phyloP scores from a whole-genome alignment of 371 early-diverging fungal genomes.

The Mortierella sp. region DNA sequence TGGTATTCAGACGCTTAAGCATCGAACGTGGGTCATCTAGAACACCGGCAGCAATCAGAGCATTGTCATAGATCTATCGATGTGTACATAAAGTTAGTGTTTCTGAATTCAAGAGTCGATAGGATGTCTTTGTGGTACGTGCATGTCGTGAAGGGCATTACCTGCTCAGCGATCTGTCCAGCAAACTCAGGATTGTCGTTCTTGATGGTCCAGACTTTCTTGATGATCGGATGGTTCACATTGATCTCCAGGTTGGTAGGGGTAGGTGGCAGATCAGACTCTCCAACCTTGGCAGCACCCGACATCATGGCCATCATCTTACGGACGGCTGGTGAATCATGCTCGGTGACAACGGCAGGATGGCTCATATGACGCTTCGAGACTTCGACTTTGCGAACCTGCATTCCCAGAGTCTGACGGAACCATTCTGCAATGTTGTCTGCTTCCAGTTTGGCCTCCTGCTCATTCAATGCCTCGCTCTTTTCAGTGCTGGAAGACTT shows the following conservation, averaged over 20 bases:
- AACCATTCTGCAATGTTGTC: constrained; percentile 77
- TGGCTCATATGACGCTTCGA: constrained; percentile 73
- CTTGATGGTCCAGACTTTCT: constrained; percentile 70
- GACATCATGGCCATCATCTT: constrained; percentile 77
- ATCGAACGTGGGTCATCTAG: constrained; percentile 83
- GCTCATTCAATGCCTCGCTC: constrained; percentile 56
- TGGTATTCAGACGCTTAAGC: constrained; percentile 76
- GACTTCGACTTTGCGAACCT: constrained; percentile 77
- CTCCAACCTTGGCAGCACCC: constrained; percentile 71
- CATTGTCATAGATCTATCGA: constrained; percentile 77
- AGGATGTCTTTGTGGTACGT: too few species aligned
- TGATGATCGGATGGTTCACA: constrained; percentile 81
- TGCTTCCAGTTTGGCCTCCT: constrained; percentile 66
- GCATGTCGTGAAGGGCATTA: constrained; percentile 14
- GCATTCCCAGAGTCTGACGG: constrained; percentile 67
- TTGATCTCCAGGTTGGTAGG: constrained; percentile 87
- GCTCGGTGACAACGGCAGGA: constrained; percentile 83
- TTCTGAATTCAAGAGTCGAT: not conserved
- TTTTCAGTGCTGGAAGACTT: constrained; percentile 31
- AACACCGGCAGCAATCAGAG: constrained; percentile 81
- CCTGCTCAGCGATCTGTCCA: constrained; percentile 71
- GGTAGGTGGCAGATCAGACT: constrained; percentile 57
- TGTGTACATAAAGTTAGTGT: not conserved
- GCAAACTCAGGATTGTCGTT: constrained; percentile 70
- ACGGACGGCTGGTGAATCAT: constrained; percentile 82